Evolutionary conservation across 169 alveolate genomes (phyloP).

Genomic region (Blepharisma undulans): DNA sequence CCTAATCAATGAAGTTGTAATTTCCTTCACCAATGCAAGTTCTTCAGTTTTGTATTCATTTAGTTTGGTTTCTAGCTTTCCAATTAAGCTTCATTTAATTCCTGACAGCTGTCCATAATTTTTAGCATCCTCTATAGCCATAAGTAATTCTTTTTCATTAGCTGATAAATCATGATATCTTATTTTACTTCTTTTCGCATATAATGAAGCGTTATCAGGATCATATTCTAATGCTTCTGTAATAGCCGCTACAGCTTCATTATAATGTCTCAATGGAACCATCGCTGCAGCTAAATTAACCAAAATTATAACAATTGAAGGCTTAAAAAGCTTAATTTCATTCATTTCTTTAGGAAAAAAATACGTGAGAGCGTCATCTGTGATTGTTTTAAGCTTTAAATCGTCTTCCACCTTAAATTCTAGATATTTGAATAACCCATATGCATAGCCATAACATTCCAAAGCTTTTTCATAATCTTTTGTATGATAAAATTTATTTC

Average conservation of each 20-base stretch:
- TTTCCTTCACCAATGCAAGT: background rate
- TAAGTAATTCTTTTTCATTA: background rate
- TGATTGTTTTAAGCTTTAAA: background rate
- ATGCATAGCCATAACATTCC: constrained; percentile 29
- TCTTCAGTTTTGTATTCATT: background rate
- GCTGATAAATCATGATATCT: background rate
- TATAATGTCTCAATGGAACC: background rate
- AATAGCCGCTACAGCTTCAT: constrained; percentile 1
- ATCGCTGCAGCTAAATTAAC: background rate
- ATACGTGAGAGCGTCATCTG: background rate
- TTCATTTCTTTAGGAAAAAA: background rate
- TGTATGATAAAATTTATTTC: background rate
- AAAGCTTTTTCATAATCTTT: constrained; percentile 25
- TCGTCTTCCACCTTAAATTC: background rate
- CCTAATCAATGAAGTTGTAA: background rate
- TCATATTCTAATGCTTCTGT: background rate
- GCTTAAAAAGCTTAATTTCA: background rate
- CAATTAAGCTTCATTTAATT: background rate
- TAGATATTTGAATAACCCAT: constrained; percentile 12
- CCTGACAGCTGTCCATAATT: background rate
- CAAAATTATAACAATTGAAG: background rate
- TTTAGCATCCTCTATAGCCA: background rate
- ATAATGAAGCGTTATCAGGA: background rate
- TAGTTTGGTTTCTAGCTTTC: background rate
- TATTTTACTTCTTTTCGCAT: background rate